These are phyloP conservation scores for Candida lessepsii DNA, from an alignment of 805 yeast species.

Conservation along the genomic window DNA sequence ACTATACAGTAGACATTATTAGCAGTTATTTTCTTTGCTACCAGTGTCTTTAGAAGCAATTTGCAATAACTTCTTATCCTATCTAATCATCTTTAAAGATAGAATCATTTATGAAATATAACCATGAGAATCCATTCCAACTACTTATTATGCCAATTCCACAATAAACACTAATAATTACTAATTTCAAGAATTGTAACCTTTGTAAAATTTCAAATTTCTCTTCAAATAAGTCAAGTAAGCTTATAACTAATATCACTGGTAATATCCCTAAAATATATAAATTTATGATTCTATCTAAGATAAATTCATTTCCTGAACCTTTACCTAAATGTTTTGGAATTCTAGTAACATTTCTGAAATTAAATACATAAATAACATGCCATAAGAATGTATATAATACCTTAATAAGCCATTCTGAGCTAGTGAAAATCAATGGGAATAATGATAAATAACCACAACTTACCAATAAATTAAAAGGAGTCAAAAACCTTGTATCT, in stretches of 20 bases:
- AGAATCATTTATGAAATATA: conserved; percentile 78
- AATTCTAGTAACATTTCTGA: conserved; percentile 65
- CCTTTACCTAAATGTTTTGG: conserved; percentile 37
- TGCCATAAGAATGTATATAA: conserved; percentile 84
- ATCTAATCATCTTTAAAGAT: conserved; percentile 23
- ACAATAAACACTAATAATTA: conserved; percentile 85
- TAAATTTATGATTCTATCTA: conserved; percentile 67
- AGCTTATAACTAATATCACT: conserved; percentile 46
- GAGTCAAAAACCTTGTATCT: conserved; percentile 68
- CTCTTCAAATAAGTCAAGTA: conserved; percentile 54
- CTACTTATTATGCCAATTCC: conserved; percentile 79
- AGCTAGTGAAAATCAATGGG: conserved; percentile 79
- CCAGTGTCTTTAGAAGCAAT: too few species aligned
- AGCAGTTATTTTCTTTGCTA: too few species aligned
- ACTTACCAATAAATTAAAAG: conserved; percentile 69
- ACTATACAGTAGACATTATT: too few species aligned
- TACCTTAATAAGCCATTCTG: conserved; percentile 76
- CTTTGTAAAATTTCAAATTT: conserved; percentile 53
- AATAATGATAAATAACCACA: conserved; percentile 86
- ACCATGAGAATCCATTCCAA: conserved; percentile 88
- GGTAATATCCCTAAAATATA: conserved; percentile 70
- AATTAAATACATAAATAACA: conserved; percentile 67
- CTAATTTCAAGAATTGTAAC: conserved; percentile 72
- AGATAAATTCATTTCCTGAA: conserved; percentile 31
- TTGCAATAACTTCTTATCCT: too few species aligned